Conservation (phyloP, 345 rosid species). For the Cardiospermum halicacabum region DNA sequence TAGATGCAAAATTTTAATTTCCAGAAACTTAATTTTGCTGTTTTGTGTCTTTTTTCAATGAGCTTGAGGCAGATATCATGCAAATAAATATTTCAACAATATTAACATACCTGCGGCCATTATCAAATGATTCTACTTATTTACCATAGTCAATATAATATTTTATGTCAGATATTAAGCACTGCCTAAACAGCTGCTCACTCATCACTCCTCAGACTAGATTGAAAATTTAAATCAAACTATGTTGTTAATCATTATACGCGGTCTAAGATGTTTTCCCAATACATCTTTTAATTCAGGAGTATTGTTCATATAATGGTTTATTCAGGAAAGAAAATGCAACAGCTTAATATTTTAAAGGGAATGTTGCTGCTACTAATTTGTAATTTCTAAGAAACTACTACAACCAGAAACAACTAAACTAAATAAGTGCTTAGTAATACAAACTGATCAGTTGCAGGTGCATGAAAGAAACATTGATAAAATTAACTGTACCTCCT, state of each 20-base stretch:
- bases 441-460: background rate
- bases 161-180: background rate
- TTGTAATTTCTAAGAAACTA: background rate
- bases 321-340: background rate
- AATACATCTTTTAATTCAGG: background rate
- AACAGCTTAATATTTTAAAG: background rate
- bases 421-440: background rate
- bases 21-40: background rate
- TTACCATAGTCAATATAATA: background rate
- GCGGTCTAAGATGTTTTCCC: background rate
- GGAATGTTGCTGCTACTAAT: background rate
- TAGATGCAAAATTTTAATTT: background rate
- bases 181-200: background rate
- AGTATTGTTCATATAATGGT: background rate
- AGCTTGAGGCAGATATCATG: background rate
- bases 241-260: background rate
- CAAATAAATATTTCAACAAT: background rate
- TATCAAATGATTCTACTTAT: background rate
- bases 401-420: background rate
- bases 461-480: background rate
- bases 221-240: background rate
- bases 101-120: background rate
- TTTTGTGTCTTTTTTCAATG: slow-evolving; percentile 1
- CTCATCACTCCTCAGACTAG: background rate
- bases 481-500: slow-evolving; percentile 53